Conservation (phyloP, 768 basidiomycete species). For the Asterophora lycoperdoides region DNA sequence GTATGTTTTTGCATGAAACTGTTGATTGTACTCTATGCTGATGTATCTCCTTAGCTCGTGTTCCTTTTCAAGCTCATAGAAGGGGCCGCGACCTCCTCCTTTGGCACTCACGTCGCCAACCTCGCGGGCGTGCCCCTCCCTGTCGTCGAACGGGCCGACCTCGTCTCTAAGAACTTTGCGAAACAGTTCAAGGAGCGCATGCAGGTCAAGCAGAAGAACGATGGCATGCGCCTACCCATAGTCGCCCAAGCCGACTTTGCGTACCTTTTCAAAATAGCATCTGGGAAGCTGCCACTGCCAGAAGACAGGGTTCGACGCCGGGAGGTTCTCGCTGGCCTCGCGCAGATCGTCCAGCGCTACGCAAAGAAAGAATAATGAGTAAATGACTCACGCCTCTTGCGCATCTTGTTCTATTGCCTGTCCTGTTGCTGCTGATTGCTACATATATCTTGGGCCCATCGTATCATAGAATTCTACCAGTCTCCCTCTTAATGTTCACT, state of each 20-base stretch:
- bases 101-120: slow-evolving; percentile 92
- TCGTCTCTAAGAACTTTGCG: slow-evolving; percentile 83
- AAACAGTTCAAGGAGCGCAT: slow-evolving; percentile 80
- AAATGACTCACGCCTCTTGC: background rate
- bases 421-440: background rate
- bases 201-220: slow-evolving; percentile 54
- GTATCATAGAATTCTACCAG: background rate
- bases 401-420: background rate
- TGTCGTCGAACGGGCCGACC: slow-evolving; percentile 86
- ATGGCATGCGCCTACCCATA: slow-evolving; percentile 61
- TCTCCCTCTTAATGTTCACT: background rate
- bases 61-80: slow-evolving; percentile 94
- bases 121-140: slow-evolving; percentile 85
- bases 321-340: slow-evolving; percentile 54
- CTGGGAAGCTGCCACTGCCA: slow-evolving; percentile 48
- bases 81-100: slow-evolving; percentile 83
- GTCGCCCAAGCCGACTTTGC: slow-evolving; percentile 88
- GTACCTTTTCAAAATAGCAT: slow-evolving; percentile 64
- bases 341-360: slow-evolving; percentile 27
- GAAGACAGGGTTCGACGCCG: slow-evolving; percentile 48
- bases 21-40: slow-evolving; percentile 3
- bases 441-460: background rate
- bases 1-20: slow-evolving; percentile 34
- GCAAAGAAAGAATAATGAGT: slow-evolving; percentile 10
- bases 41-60: slow-evolving; percentile 54